phyloP scores from a whole-genome alignment of 1,284 basidiomycete species.

The Leccinum fallax region DNA sequence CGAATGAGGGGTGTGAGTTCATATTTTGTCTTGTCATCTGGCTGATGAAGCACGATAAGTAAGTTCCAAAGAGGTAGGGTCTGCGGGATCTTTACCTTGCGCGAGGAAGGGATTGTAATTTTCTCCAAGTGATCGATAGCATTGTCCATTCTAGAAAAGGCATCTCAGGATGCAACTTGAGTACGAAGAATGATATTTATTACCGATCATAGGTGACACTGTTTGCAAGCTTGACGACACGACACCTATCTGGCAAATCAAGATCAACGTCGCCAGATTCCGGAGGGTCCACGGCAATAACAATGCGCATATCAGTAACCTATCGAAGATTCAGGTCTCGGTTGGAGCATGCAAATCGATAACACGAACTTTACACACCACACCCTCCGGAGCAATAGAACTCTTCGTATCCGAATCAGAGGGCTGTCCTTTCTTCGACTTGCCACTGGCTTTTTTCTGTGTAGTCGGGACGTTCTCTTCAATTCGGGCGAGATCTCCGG shows the following conservation, averaged over 20 bases:
- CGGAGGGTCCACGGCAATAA: slow-evolving; percentile 71
- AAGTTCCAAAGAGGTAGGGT: slow-evolving; percentile 17
- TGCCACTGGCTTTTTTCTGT: slow-evolving; percentile 47
- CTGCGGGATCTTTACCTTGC: slow-evolving; percentile 17
- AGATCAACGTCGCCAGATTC: slow-evolving; percentile 63
- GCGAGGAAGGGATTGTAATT: slow-evolving; percentile 36
- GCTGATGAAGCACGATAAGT: slow-evolving; percentile 20
- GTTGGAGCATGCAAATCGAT: not conserved
- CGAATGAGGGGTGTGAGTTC: slow-evolving; percentile 55
- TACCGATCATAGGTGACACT: slow-evolving; percentile 90
- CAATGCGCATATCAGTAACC: slow-evolving; percentile 77
- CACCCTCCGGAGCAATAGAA: slow-evolving; percentile 61
- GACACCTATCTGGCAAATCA: slow-evolving; percentile 81
- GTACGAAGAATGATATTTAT: slow-evolving; percentile 1
- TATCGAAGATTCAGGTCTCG: slow-evolving; percentile 28
- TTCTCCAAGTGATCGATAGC: slow-evolving; percentile 69
- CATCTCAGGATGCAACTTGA: not conserved
- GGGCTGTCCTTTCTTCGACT: slow-evolving; percentile 46
- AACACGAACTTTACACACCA: slow-evolving; percentile 72
- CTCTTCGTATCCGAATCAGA: slow-evolving; percentile 40
- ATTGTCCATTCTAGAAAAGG: slow-evolving; percentile 73
- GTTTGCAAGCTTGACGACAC: slow-evolving; percentile 88
- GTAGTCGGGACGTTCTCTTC: slow-evolving; percentile 62
- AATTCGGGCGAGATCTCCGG: slow-evolving; percentile 83
- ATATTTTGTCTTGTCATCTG: slow-evolving; percentile 44